Percentiles rank a stretch among this genome's conserved stretches.
These are phyloP conservation scores for Calonectria hongkongensis DNA, from an alignment of 2,329 filamentous ascomycete species.

Conservation along the genomic window DNA sequence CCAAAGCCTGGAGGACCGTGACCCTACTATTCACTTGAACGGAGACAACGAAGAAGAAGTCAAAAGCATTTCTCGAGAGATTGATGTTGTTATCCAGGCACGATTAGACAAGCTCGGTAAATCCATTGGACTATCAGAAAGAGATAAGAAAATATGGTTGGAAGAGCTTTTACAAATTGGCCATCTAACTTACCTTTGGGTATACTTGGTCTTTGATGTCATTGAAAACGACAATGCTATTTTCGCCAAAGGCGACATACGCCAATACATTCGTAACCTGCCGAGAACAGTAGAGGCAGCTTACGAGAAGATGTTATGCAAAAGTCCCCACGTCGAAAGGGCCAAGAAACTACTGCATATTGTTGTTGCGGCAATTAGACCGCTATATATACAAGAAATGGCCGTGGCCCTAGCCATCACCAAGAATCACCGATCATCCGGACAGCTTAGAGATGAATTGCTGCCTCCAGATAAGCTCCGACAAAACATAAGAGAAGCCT, in stretches of 20 bases:
- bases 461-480: neutral
- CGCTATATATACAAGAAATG: neutral
- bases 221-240: neutral
- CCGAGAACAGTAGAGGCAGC: neutral
- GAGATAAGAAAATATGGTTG: neutral
- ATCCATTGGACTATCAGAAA: neutral
- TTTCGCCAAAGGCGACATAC: neutral
- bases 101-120: neutral
- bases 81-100: neutral
- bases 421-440: neutral
- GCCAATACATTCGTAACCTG: neutral
- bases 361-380: neutral
- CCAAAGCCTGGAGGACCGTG: neutral
- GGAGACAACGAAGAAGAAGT: neutral
- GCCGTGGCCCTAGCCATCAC: neutral
- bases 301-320: neutral
- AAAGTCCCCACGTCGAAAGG: neutral
- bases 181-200: neutral
- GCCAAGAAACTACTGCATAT: neutral
- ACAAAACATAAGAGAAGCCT: neutral
- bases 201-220: neutral
- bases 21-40: neutral
- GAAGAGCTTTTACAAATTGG: neutral
- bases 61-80: neutral
- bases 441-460: neutral